These are phyloP conservation scores for Conticribra weissflogii DNA, from an alignment of 108 stramenopile genomes.

Conservation along the genomic window DNA sequence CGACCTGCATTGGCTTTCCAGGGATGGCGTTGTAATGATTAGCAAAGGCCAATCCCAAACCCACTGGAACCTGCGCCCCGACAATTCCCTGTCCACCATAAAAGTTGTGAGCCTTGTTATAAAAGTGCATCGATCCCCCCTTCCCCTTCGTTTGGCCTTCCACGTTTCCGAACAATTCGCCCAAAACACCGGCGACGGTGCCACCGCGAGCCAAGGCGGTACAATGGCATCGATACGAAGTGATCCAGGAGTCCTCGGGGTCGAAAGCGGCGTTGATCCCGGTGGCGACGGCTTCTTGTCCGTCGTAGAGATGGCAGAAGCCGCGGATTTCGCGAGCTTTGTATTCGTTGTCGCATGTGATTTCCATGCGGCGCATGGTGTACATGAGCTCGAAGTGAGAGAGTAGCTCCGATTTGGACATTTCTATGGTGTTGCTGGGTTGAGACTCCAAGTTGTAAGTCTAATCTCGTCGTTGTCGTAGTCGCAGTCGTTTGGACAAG, in stretches of 20 bases:
- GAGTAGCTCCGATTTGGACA: constrained; percentile 94
- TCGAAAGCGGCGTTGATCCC: constrained; percentile 92
- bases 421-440: constrained; percentile 64
- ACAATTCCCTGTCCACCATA: constrained; percentile 99
- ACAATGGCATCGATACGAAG: constrained; percentile 98
- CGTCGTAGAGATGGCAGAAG: constrained; percentile 99
- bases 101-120: constrained; percentile 98
- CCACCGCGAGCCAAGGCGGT: constrained; percentile 92
- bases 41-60: constrained; percentile 96
- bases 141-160: constrained; percentile 90
- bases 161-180: constrained; percentile 89
- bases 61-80: constrained; percentile 99
- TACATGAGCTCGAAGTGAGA: constrained; percentile 96
- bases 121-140: constrained; percentile 99
- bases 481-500: constrained; percentile 2
- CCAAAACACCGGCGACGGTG: constrained; percentile 85
- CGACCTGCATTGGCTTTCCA: constrained; percentile 93
- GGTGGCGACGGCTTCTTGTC: constrained; percentile 98
- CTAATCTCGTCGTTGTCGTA: not conserved
- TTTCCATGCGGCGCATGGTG: constrained; percentile 99
- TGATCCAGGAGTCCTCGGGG: constrained; percentile 94
- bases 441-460: constrained; percentile 81
- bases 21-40: constrained; percentile 96
- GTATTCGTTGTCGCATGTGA: constrained; percentile 99
- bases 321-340: constrained; percentile 98